Base-by-base conservation (phyloP, 768 basidiomycete species). In the Crassisporium funariophilum region DNA sequence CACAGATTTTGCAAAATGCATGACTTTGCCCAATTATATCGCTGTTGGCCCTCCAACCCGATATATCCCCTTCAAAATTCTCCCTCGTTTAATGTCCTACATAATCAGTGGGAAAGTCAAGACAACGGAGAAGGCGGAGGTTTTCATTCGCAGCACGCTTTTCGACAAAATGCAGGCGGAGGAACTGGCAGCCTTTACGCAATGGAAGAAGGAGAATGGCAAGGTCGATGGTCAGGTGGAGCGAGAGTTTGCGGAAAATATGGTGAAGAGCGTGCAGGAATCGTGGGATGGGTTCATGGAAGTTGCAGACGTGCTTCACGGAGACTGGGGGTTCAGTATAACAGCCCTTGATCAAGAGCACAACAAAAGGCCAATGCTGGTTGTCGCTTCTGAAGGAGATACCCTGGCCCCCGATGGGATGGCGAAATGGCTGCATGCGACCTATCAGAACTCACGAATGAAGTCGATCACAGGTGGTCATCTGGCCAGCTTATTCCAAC, bases 221-320 rank as follows among this genome's bases (percentile, higher is more conserved):
- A 52, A 69, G 6, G 61, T 61, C 19, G 77, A 77, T 47, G 75
- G 72, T 1, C 69, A 78, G 39, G 60, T 73, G 21, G 73, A 76
- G 52, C 62, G 63, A 44, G 56, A 61, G 43, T 62, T 77, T 46
- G 76, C 75, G 2, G 52, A 57, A 46, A 76, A 73, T 45, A 61
- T 73, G 46, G 57, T 70, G 37, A 67, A 71, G 46, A 83, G 81
- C 55, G 74, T 81, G 6, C 64, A 69, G 15, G 70, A 59, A 23
- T 66, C 76, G 37, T 80, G 79, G 79, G 73, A 68, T 34, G 83
- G 82, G 1, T 79, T 80, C 53, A 62, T 72, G 47, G 73, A 74
- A 36, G 53, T 70, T 42, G 44, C 71, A 5, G 53, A 62, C 22
- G 59, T 78, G 21, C 61, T 76, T 41, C 76, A 81, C 36, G 70